Evolutionary conservation across 2,329 filamentous ascomycete species (phyloP).

Genomic region (Penicillium sp.): DNA sequence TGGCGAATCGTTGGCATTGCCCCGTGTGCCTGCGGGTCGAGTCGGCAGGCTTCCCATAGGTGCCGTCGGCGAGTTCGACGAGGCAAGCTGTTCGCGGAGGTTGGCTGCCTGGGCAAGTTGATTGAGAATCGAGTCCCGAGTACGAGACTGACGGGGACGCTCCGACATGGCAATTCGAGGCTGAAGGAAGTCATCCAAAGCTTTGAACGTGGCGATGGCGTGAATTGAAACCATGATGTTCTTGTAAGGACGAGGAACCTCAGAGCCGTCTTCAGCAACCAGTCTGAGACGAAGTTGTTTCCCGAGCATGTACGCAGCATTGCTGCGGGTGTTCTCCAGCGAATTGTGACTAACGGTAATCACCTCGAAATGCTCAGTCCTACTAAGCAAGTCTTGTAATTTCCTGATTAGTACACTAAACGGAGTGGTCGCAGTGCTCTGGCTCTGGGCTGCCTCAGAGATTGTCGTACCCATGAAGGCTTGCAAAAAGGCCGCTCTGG

Average conservation of each 20-base stretch:
- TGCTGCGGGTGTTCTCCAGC: constrained; percentile 85
- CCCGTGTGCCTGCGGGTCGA: constrained; percentile 16
- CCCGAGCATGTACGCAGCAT: constrained; percentile 90
- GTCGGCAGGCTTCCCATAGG: constrained; percentile 22
- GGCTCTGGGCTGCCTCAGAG: constrained; percentile 60
- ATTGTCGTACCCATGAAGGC: constrained; percentile 83
- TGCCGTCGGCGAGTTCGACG: constrained; percentile 21
- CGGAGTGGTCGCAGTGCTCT: constrained; percentile 72
- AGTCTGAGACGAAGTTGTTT: constrained; percentile 92
- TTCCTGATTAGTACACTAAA: constrained; percentile 93
- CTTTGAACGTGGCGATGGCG: constrained; percentile 96
- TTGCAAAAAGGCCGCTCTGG: constrained; percentile 81
- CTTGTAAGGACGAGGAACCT: constrained; percentile 82
- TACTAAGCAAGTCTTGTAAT: constrained; percentile 90
- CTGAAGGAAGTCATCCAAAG: constrained; percentile 90
- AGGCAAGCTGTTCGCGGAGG: constrained; percentile 54
- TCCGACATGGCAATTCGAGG: constrained; percentile 84
- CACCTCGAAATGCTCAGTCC: constrained; percentile 97
- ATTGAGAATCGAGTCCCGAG: constrained; percentile 66
- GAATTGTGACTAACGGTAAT: constrained; percentile 92
- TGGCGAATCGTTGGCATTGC: constrained; percentile 45
- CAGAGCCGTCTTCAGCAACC: constrained; percentile 80
- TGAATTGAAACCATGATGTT: constrained; percentile 99
- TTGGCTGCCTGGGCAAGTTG: constrained; percentile 72
- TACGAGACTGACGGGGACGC: constrained; percentile 64